A percentile compares a stretch with the other conserved stretches of the same genome.
phyloP scores from a whole-genome alignment of 148 eudicot genomes.

The Camellia sinensis region DNA sequence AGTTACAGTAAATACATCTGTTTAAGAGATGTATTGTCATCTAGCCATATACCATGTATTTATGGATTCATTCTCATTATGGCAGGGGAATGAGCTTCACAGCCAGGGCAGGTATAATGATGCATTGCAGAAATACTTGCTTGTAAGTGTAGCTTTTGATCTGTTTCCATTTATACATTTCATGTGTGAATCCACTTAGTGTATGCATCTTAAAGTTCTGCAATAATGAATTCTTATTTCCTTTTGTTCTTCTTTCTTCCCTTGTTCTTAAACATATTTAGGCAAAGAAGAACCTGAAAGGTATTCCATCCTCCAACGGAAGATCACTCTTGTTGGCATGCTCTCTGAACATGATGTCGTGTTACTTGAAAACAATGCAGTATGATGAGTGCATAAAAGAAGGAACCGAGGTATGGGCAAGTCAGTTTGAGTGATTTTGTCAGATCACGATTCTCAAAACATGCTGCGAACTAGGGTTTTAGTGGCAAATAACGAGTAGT shows the following conservation, averaged over 20 bases:
- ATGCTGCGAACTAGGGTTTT: no score
- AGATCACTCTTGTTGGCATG: constrained; percentile 62
- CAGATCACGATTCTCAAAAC: neutral
- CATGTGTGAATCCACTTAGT: constrained; percentile 15
- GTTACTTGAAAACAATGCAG: constrained; percentile 80
- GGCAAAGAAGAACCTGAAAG: constrained; percentile 86
- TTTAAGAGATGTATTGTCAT: neutral
- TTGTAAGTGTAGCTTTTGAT: constrained; percentile 47
- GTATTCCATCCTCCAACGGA: constrained; percentile 55
- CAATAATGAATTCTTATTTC: constrained; percentile 5
- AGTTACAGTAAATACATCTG: neutral
- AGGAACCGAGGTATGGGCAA: constrained; percentile 78
- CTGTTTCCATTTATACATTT: constrained; percentile 9
- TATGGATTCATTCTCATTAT: constrained; percentile 18
- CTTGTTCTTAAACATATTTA: constrained; percentile 20
- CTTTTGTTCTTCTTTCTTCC: constrained; percentile 4
- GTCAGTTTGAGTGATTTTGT: neutral
- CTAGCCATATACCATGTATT: constrained; percentile 8
- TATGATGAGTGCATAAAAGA: constrained; percentile 75
- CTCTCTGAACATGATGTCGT: constrained; percentile 96
- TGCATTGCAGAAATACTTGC: constrained; percentile 79
- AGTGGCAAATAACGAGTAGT: no score
- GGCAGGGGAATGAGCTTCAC: constrained; percentile 88
- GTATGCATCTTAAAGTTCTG: neutral
- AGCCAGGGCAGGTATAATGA: constrained; percentile 68